A percentile compares a stretch with the other conserved stretches of the same genome.
Conservation (phyloP, 1,139 yeast genomes). For the Kodamaea plutei region DNA sequence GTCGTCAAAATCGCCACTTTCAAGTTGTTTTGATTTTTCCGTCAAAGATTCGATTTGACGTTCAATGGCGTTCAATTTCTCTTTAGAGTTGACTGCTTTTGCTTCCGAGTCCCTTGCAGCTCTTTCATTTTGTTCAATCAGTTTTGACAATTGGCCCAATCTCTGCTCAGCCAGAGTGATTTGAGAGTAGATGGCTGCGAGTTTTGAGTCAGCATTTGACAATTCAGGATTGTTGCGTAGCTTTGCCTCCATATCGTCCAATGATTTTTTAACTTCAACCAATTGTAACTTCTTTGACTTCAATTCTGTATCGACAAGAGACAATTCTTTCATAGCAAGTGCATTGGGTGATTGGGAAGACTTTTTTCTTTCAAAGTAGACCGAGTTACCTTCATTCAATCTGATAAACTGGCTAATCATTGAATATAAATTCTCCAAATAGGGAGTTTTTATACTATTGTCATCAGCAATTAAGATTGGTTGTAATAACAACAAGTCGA, state of each 20-base stretch:
- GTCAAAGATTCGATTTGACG: constrained; percentile 1
- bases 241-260: constrained; percentile 1
- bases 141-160: constrained; percentile 1
- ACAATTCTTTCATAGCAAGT: constrained; percentile 14
- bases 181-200: constrained; percentile 3
- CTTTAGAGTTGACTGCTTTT: constrained; percentile 1
- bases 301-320: constrained; percentile 19
- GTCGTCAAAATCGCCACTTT: not conserved
- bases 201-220: constrained; percentile 12
- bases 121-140: constrained; percentile 1
- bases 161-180: constrained; percentile 6
- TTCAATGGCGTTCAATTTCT: constrained; percentile 1
- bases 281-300: constrained; percentile 13
- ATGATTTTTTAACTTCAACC: too few species aligned
- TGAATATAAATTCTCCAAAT: constrained; percentile 81
- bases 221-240: constrained; percentile 7
- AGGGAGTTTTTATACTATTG: constrained; percentile 79
- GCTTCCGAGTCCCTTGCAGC: constrained; percentile 1
- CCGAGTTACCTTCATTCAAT: constrained; percentile 37
- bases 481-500: constrained; percentile 74
- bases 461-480: constrained; percentile 88
- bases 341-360: not conserved
- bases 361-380: constrained; percentile 17
- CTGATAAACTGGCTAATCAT: constrained; percentile 65
- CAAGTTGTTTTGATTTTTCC: not conserved